phyloP scores from a whole-genome alignment of 78 protist species.

The Pigoraptor vietnamica region DNA sequence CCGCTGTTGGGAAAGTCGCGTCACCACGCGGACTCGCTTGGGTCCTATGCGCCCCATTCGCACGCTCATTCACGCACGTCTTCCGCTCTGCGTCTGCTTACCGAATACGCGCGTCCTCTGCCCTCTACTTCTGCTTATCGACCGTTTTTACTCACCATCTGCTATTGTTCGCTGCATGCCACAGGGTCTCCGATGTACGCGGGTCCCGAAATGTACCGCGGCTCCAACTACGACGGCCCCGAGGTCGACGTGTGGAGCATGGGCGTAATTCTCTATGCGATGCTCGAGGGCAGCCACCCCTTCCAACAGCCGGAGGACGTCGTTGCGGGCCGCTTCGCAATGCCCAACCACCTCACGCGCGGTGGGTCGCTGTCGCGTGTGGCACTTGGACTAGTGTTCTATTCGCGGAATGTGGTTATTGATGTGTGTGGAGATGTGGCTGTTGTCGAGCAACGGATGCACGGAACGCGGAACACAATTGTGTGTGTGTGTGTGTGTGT shows the following conservation, averaged over 20 bases:
- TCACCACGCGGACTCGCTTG: too few relatives aligned
- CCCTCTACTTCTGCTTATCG: not conserved
- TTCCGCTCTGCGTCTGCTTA: too few relatives aligned
- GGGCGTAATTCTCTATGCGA: slow-evolving; percentile 79
- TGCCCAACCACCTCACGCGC: not conserved
- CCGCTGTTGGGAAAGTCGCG: too few relatives aligned
- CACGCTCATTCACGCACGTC: too few relatives aligned
- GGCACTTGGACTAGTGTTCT: too few relatives aligned
- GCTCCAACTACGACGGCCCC: not conserved
- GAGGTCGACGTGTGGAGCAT: slow-evolving; percentile 85
- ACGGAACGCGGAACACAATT: too few relatives aligned
- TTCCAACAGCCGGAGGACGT: not conserved
- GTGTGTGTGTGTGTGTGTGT: too few relatives aligned
- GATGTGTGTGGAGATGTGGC: too few relatives aligned
- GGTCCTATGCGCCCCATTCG: too few relatives aligned
- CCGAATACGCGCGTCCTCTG: not conserved
- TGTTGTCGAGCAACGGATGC: too few relatives aligned
- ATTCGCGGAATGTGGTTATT: too few relatives aligned
- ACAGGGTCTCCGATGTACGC: not conserved
- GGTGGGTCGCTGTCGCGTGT: too few relatives aligned
- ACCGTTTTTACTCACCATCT: not conserved
- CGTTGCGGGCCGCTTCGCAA: not conserved
- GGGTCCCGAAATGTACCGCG: not conserved
- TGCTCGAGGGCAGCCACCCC: not conserved
- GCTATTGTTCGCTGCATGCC: not conserved